A percentile compares a stretch with the other conserved stretches of the same genome.
phyloP scores from a whole-genome alignment of 352 stramenopile genomes.

The Pseudoperonospora humuli region DNA sequence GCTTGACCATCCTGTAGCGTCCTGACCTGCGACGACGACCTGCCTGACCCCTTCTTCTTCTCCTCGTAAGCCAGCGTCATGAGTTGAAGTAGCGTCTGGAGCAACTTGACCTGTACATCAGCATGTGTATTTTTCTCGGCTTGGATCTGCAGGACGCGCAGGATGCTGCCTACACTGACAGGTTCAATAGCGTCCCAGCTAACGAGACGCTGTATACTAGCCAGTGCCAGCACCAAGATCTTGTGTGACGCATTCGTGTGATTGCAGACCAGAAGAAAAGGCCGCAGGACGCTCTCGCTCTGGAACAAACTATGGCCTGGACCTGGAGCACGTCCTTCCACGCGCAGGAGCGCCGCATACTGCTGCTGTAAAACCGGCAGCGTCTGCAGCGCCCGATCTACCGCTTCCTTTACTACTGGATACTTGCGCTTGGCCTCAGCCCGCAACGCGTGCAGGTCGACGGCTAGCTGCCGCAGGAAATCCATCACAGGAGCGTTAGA shows the following conservation, averaged over 20 bases:
- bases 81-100: conserved; percentile 85
- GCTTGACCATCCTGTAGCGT: conserved; percentile 3
- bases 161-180: conserved; percentile 91
- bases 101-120: conserved; percentile 84
- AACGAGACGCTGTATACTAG: conserved; percentile 92
- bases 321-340: conserved; percentile 63
- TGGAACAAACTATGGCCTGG: conserved; percentile 89
- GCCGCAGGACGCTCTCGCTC: conserved; percentile 92
- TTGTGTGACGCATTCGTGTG: conserved; percentile 93
- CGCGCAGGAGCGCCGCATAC: conserved; percentile 85
- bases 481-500: conserved; percentile 53
- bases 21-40: conserved; percentile 1
- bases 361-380: conserved; percentile 91
- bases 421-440: conserved; percentile 86
- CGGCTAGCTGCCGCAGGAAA: conserved; percentile 85
- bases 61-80: conserved; percentile 77
- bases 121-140: conserved; percentile 79
- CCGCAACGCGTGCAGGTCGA: conserved; percentile 82
- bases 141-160: conserved; percentile 94
- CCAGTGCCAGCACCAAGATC: conserved; percentile 91
- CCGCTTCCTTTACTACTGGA: conserved; percentile 93
- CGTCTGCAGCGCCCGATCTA: conserved; percentile 91
- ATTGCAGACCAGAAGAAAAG: conserved; percentile 96
- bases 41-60: conserved; percentile 16
- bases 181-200: conserved; percentile 92